Conservation (phyloP, 805 yeast genomes). For the Barnettozyma californica region DNA sequence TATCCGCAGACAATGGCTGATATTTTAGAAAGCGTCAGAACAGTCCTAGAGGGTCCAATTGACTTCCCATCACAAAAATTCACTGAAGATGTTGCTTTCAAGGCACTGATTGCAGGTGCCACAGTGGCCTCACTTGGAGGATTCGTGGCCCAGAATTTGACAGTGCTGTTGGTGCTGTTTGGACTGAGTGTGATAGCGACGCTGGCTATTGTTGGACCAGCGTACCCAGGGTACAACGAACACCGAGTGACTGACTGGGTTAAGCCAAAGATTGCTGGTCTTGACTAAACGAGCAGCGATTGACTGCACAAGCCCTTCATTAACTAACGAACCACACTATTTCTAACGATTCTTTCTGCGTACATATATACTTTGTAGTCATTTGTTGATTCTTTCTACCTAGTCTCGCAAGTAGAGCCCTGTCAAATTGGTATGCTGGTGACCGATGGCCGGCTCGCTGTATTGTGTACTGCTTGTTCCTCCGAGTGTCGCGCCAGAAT, state of each 20-base stretch:
- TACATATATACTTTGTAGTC: too few relatives aligned
- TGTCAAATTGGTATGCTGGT: too few relatives aligned
- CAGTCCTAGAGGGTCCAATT: constrained; percentile 27
- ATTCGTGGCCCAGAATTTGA: constrained; percentile 39
- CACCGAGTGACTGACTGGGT: constrained; percentile 18
- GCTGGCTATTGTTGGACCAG: constrained; percentile 43
- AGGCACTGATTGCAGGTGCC: constrained; percentile 20
- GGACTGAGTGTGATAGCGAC: constrained; percentile 30
- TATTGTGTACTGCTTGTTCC: too few relatives aligned
- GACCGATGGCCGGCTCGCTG: too few relatives aligned
- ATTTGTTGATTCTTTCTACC: too few relatives aligned
- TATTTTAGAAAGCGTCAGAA: constrained; percentile 23
- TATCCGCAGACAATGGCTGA: constrained; percentile 27
- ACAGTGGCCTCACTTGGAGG: constrained; percentile 44
- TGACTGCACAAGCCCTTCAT: background rate
- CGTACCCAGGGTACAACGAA: constrained; percentile 52
- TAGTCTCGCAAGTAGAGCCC: too few relatives aligned
- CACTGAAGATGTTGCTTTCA: constrained; percentile 15
- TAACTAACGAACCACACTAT: background rate
- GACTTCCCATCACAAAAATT: constrained; percentile 29
- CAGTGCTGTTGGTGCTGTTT: constrained; percentile 34
- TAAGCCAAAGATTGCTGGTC: constrained; percentile 2
- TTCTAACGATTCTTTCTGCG: too few relatives aligned
- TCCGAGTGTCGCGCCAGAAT: background rate
- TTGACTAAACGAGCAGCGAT: background rate